These are phyloP conservation scores for Talaromyces marneffei DNA, from an alignment of 2,329 filamentous ascomycete species.

Conservation along the genomic window DNA sequence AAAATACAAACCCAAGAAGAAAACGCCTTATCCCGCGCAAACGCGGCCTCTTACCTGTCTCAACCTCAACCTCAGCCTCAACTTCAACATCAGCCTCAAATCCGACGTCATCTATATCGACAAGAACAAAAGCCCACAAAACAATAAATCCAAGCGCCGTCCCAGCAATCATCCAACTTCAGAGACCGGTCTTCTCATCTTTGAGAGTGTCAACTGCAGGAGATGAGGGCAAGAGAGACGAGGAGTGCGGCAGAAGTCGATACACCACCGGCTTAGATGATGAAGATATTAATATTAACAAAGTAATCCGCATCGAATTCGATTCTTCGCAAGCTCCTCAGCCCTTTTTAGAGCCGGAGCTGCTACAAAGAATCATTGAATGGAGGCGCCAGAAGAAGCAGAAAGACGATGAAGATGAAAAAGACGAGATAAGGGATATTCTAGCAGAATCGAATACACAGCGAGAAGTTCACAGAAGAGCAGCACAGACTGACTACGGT, in stretches of 20 bases:
- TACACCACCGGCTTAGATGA: not conserved
- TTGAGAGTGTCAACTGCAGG: not conserved
- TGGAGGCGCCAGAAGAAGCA: not conserved
- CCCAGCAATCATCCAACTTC: slow-evolving; percentile 19
- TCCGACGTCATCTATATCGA: not conserved
- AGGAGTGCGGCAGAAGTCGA: slow-evolving; percentile 19
- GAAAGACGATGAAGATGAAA: not conserved
- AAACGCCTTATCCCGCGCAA: slow-evolving; percentile 25
- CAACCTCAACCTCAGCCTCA: not conserved
- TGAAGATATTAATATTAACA: not conserved
- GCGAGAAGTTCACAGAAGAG: slow-evolving; percentile 16
- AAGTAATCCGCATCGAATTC: slow-evolving; percentile 22
- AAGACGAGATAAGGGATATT: not conserved
- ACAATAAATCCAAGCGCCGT: slow-evolving; percentile 22
- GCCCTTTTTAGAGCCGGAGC: slow-evolving; percentile 35
- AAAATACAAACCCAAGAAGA: not conserved
- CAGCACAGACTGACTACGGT: slow-evolving; percentile 27
- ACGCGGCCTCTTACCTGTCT: slow-evolving; percentile 19
- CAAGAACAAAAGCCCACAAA: slow-evolving; percentile 9
- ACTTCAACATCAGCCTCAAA: not conserved
- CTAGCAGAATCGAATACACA: not conserved
- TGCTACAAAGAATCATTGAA: slow-evolving; percentile 27
- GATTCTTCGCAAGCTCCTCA: slow-evolving; percentile 31
- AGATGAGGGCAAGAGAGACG: slow-evolving; percentile 25
- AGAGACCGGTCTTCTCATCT: slow-evolving; percentile 16